Percentiles rank a stretch among this genome's conserved stretches.
Evolutionary conservation across 2,329 filamentous ascomycete species (phyloP).

Genomic region (Claviceps sp.): DNA sequence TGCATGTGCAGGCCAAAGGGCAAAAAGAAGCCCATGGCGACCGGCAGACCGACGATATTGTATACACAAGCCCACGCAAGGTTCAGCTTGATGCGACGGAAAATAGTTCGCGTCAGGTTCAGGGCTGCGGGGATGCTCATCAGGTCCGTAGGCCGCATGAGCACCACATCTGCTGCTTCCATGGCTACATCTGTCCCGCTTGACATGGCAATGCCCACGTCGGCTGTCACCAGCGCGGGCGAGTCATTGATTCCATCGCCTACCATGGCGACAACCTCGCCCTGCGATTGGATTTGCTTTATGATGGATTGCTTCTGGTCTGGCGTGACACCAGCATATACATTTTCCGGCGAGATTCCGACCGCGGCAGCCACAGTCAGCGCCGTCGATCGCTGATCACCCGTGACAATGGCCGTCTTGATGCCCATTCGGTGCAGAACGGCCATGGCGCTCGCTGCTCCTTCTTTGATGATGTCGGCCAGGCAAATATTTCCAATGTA

Average conservation of each 20-base stretch:
- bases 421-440: constrained; percentile 78
- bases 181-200: constrained; percentile 94
- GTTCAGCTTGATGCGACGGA: constrained; percentile 86
- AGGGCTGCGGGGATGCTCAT: constrained; percentile 86
- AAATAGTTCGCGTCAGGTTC: constrained; percentile 70
- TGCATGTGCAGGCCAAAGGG: constrained; percentile 80
- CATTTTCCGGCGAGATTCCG: constrained; percentile 61
- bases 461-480: constrained; percentile 82
- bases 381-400: constrained; percentile 77
- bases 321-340: constrained; percentile 79
- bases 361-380: constrained; percentile 70
- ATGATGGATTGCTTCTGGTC: constrained; percentile 85
- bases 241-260: constrained; percentile 98
- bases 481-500: constrained; percentile 78
- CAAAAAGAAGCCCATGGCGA: constrained; percentile 93
- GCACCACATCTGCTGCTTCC: constrained; percentile 89
- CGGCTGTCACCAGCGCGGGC: constrained; percentile 80
- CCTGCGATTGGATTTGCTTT: constrained; percentile 56
- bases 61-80: constrained; percentile 87
- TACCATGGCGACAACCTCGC: constrained; percentile 85
- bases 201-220: constrained; percentile 84
- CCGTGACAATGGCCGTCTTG: constrained; percentile 82
- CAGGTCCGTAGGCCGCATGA: constrained; percentile 85
- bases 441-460: constrained; percentile 64
- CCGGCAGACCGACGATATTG: constrained; percentile 80